phyloP scores from a whole-genome alignment of 768 basidiomycete genomes.

The Lactifluus subvellereus region DNA sequence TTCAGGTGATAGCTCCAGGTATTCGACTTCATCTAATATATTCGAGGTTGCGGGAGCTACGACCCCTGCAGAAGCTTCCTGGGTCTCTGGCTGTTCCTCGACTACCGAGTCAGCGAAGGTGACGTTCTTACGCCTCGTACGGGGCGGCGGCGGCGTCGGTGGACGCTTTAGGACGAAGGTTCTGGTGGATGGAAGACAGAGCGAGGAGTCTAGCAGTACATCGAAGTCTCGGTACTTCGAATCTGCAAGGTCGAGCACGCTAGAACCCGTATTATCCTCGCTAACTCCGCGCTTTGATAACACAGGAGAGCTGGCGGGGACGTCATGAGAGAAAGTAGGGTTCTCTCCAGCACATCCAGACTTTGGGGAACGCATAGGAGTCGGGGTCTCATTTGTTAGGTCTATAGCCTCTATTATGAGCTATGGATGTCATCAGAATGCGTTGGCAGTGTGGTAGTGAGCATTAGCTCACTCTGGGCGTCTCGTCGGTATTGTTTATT shows the following conservation, averaged over 20 bases:
- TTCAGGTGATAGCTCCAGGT: not conserved
- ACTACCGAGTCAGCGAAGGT: constrained; percentile 13
- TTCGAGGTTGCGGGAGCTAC: not conserved
- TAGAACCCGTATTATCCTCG: constrained; percentile 1
- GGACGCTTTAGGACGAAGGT: not conserved
- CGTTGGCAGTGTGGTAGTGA: not conserved
- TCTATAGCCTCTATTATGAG: constrained; percentile 8
- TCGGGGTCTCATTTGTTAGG: constrained; percentile 6
- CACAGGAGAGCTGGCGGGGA: not conserved
- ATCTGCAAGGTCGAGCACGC: constrained; percentile 1
- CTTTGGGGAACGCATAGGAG: constrained; percentile 1
- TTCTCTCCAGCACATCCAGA: not conserved
- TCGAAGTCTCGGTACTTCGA: constrained; percentile 18
- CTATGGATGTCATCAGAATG: constrained; percentile 2
- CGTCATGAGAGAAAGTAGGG: not conserved
- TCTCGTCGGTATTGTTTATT: too few species aligned
- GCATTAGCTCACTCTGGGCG: not conserved
- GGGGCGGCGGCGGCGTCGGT: constrained; percentile 11
- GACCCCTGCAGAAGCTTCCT: not conserved
- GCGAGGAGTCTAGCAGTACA: constrained; percentile 16
- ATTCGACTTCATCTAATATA: not conserved
- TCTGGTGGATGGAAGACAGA: constrained; percentile 8
- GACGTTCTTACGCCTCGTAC: constrained; percentile 16
- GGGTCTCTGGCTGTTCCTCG: not conserved
- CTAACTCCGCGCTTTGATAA: not conserved